Evolutionary conservation across 345 rosid species (phyloP).

Genomic region (Arabidopsis arenosa): DNA sequence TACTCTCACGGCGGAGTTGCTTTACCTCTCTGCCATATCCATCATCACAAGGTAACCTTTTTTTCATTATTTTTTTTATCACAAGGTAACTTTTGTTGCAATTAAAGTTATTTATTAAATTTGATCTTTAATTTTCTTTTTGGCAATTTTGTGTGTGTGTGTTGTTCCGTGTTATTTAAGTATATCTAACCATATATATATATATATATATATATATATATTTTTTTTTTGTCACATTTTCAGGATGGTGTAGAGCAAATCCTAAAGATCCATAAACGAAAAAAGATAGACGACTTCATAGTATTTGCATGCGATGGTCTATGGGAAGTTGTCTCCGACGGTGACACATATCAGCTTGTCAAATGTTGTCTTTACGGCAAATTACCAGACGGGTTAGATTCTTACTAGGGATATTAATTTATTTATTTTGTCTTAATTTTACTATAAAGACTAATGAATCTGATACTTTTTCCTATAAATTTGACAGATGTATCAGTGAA

Average conservation of each 20-base stretch:
- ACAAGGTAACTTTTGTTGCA: conserved; percentile 22
- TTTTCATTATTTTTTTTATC: no score
- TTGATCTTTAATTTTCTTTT: neutral
- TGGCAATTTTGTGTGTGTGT: neutral
- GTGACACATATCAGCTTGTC: conserved; percentile 64
- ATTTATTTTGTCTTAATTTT: neutral
- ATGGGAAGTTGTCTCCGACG: conserved; percentile 75
- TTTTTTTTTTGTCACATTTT: neutral
- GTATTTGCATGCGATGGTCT: conserved; percentile 81
- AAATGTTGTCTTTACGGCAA: conserved; percentile 60
- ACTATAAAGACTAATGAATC: neutral
- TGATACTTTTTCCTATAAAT: neutral
- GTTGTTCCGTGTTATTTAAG: no score
- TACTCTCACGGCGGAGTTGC: conserved; percentile 35
- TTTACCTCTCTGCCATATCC: conserved; percentile 43
- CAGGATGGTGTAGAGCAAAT: conserved; percentile 32
- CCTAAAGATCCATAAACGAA: conserved; percentile 44
- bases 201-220: no score
- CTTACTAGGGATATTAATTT: neutral
- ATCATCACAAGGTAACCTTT: conserved; percentile 29
- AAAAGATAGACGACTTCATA: conserved; percentile 61
- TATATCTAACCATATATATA: neutral
- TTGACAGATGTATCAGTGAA: conserved; percentile 23
- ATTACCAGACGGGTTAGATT: neutral
- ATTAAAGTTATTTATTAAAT: no score